Base-by-base conservation (phyloP, 208 protist species). In the Kentomonas sorsogonicus region DNA sequence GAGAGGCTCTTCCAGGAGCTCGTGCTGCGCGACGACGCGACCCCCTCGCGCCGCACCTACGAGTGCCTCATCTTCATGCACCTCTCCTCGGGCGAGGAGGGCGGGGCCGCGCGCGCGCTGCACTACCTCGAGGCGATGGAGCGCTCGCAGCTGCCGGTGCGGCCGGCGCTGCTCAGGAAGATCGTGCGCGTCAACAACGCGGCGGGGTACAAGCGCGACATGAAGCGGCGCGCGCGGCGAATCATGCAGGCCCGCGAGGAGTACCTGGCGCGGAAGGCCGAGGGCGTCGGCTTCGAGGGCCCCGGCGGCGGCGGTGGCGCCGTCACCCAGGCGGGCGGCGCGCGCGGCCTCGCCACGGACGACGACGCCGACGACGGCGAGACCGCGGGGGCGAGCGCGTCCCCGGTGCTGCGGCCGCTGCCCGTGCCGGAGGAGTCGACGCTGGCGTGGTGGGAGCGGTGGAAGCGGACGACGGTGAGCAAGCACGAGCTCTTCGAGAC, bases 61-160 rank as follows among this genome's bases (percentile, higher is more conserved):
- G 83, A 93, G 43, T 84, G 75, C 36, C 69, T 95, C n/a, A 81
- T 95, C 60, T 91, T 93, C 54, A 95, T 95, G 89, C 89, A 95
- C 61, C 71, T 95, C 16, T 84, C 81, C 7, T 95, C 89, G 2
- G 89, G 89, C 27, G 89, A 95, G 58, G 89, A 95, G 61, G 89
- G 89, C 61, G 89, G 85, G 3, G 84, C 89, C 0, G 83, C 81
- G n/a, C 74, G 86, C 2, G 89, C 86, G 5, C 59, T 95, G 26
- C 78, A 77, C 45, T 95, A 95, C 48, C 70, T 95, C 23, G 89
- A 95, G 62, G 85, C 86, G 18, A 91, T 95, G 83, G 89, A 95
- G 58, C 72, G 77, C 27, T 68, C 83, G 13, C 59, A 63, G 33
- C 78, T 93, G 27, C 72, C 63, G 3, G 68, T 93, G n/a, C 80